Percentiles rank a stretch among this genome's conserved stretches.
Conservation (phyloP, 2,329 filamentous ascomycete species). For the Fusarium bulbicola region DNA sequence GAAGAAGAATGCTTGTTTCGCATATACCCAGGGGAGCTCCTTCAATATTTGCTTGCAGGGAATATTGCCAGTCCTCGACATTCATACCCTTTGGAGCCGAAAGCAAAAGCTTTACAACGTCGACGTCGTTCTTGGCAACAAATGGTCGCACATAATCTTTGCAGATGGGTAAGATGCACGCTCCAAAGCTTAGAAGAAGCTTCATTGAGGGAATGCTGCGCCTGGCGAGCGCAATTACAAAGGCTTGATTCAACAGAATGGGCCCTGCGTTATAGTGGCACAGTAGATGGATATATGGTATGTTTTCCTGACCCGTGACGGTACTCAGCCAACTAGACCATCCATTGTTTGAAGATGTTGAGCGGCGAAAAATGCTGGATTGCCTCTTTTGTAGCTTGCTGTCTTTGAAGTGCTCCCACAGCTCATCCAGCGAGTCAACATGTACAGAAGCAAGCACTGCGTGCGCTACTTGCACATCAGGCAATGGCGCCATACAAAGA, state of each 20-base stretch:
- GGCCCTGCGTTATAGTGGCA: not conserved
- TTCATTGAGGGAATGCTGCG: not conserved
- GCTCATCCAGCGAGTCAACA: conserved; percentile 3
- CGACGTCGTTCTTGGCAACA: not conserved
- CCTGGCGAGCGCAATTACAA: not conserved
- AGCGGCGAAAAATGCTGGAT: not conserved
- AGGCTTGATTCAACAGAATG: not conserved
- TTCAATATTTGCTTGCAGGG: not conserved
- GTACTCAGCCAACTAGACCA: not conserved
- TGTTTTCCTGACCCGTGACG: not conserved
- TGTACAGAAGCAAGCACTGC: not conserved
- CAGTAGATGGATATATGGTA: not conserved
- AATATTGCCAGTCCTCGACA: not conserved
- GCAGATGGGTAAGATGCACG: not conserved
- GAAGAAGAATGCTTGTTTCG: not conserved
- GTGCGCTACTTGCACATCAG: conserved; percentile 10
- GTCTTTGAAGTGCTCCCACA: conserved; percentile 19
- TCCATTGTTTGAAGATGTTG: not conserved
- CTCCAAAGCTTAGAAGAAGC: not conserved
- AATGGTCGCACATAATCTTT: not conserved
- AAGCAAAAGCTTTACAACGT: not conserved
- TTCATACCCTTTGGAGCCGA: not conserved
- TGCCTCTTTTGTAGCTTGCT: conserved; percentile 6
- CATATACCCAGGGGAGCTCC: not conserved
- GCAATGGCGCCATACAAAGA: not conserved